These are phyloP conservation scores for Moringa oleifera DNA, from an alignment of 345 rosid genomes.

Conservation along the genomic window DNA sequence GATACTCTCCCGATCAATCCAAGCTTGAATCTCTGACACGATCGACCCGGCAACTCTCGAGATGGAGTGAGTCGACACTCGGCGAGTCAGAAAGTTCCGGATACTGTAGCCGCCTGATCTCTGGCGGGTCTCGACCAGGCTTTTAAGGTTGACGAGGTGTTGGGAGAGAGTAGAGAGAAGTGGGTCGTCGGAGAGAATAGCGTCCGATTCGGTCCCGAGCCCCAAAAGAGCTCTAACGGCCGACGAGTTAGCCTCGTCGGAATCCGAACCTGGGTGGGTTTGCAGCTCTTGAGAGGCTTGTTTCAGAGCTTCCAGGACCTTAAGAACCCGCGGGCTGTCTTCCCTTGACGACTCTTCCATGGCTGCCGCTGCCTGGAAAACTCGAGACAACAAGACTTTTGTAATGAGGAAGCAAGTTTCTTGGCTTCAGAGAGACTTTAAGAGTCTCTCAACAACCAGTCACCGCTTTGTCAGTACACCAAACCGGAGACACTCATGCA, in stretches of 20 bases:
- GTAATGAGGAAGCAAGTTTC: too few relatives aligned
- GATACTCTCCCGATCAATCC: constrained; percentile 67
- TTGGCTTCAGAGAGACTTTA: too few relatives aligned
- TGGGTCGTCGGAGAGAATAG: constrained; percentile 50
- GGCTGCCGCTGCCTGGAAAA: too few relatives aligned
- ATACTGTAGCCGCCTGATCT: constrained; percentile 32
- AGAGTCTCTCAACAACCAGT: too few relatives aligned
- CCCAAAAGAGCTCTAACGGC: constrained; percentile 57
- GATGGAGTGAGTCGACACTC: constrained; percentile 47
- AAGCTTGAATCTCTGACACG: constrained; percentile 59
- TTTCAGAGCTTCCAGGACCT: constrained; percentile 59
- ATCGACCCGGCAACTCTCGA: constrained; percentile 64
- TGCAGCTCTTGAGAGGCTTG: constrained; percentile 61
- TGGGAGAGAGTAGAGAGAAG: constrained; percentile 41
- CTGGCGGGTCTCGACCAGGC: constrained; percentile 34
- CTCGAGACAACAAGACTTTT: too few relatives aligned
- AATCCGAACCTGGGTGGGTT: constrained; percentile 26
- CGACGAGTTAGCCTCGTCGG: constrained; percentile 30
- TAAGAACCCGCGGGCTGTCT: constrained; percentile 23
- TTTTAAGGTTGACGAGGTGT: constrained; percentile 40
- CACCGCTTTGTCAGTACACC: too few relatives aligned
- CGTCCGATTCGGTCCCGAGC: constrained; percentile 53
- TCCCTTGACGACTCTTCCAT: constrained; percentile 26
- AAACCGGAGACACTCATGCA: too few relatives aligned
- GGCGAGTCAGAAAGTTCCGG: constrained; percentile 46